phyloP scores from a whole-genome alignment of 192 early-diverging fungal species.

The Umbelopsis vinacea region DNA sequence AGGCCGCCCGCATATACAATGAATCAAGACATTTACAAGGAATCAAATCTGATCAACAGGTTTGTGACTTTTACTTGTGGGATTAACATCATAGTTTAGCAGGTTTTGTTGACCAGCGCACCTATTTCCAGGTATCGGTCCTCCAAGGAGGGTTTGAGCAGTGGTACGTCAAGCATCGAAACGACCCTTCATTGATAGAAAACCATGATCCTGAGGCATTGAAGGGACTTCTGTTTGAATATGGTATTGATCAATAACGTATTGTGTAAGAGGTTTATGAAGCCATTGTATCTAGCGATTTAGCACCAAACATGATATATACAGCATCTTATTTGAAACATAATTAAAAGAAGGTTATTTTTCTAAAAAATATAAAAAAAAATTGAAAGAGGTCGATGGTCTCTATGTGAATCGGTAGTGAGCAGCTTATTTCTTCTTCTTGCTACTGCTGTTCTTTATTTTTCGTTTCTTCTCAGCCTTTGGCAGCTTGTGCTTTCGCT shows the following conservation, averaged over 20 bases:
- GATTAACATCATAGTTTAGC: neutral
- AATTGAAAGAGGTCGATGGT: neutral
- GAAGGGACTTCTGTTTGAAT: constrained; percentile 26
- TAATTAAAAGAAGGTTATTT: neutral
- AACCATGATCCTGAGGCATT: constrained; percentile 59
- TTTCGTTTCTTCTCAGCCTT: constrained; percentile 97
- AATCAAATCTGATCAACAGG: constrained; percentile 30
- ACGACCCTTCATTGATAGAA: constrained; percentile 62
- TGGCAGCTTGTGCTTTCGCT: constrained; percentile 92
- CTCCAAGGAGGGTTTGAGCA: constrained; percentile 68
- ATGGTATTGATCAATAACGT: neutral
- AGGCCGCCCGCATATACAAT: constrained; percentile 66
- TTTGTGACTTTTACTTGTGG: neutral
- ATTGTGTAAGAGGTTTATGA: neutral
- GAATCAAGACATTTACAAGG: constrained; percentile 46
- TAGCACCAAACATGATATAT: neutral
- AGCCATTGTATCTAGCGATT: too few species aligned
- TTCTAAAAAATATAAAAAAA: neutral
- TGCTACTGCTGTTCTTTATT: constrained; percentile 71
- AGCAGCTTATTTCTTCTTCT: constrained; percentile 54
- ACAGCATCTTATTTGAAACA: neutral
- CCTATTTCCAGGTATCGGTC: constrained; percentile 56
- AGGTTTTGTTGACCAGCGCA: neutral
- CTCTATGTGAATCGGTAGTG: neutral
- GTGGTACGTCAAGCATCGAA: constrained; percentile 62